phyloP scores from a whole-genome alignment of 2,329 filamentous ascomycete species.

The Cercospora janseana region DNA sequence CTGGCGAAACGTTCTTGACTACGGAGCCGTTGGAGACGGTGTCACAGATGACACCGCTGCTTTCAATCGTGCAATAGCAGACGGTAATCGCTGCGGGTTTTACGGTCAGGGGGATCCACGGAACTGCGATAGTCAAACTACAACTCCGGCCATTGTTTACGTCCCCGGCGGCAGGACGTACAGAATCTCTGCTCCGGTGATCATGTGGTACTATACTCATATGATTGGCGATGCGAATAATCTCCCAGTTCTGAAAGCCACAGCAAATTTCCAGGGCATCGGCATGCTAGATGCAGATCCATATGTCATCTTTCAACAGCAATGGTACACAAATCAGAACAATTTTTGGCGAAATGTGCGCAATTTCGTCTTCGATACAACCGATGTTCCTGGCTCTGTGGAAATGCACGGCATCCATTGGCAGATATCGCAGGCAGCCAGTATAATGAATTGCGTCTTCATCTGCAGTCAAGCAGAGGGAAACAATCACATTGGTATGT shows the following conservation, averaged over 20 bases:
- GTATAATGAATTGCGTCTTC: constrained; percentile 59
- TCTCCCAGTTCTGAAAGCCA: constrained; percentile 58
- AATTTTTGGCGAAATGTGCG: constrained; percentile 58
- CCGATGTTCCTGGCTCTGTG: constrained; percentile 25
- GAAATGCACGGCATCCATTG: constrained; percentile 58
- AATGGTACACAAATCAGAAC: constrained; percentile 39
- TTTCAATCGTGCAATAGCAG: constrained; percentile 37
- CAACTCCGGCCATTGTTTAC: constrained; percentile 80
- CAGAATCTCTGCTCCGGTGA: constrained; percentile 71
- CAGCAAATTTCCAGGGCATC: constrained; percentile 35
- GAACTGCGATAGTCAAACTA: constrained; percentile 75
- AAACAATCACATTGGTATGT: constrained; percentile 57
- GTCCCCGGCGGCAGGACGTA: constrained; percentile 82
- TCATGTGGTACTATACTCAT: constrained; percentile 91
- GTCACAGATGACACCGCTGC: constrained; percentile 75
- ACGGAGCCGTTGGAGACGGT: constrained; percentile 56
- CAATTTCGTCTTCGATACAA: constrained; percentile 57
- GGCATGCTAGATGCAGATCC: constrained; percentile 37
- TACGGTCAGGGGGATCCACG: constrained; percentile 8
- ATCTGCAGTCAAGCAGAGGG: constrained; percentile 33
- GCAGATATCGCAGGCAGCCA: constrained; percentile 65
- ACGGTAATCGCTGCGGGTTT: constrained; percentile 34
- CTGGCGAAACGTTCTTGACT: constrained; percentile 50
- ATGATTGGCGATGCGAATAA: constrained; percentile 76
- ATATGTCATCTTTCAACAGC: constrained; percentile 35